phyloP scores from a whole-genome alignment of 371 early-diverging fungal genomes.

The Lichtheimia corymbifera region DNA sequence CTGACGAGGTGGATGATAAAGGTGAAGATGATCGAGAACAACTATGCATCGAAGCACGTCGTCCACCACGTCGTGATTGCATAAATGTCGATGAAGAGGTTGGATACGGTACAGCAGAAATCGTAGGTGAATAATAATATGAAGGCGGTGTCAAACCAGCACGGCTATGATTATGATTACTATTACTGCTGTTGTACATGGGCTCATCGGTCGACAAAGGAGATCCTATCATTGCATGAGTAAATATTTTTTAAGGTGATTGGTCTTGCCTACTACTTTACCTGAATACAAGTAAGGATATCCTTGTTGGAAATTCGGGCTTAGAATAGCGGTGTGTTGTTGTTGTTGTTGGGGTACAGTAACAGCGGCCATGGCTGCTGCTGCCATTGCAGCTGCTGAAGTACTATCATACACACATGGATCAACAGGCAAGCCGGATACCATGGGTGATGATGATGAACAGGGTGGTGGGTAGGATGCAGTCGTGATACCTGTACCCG shows the following conservation, averaged over 20 bases:
- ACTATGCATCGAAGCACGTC: slow-evolving; percentile 16
- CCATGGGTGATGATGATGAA: slow-evolving; percentile 2
- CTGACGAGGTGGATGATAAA: slow-evolving; percentile 7
- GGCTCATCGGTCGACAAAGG: too few species aligned
- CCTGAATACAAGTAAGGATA: slow-evolving; percentile 20
- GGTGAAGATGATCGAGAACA: slow-evolving; percentile 19
- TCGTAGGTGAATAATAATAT: slow-evolving; percentile 8
- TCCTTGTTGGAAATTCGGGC: slow-evolving; percentile 6
- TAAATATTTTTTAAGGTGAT: too few species aligned
- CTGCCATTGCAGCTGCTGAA: background rate
- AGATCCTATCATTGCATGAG: background rate
- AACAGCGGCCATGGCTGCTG: slow-evolving; percentile 3
- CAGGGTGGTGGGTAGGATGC: background rate
- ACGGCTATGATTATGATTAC: background rate
- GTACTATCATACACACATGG: slow-evolving; percentile 12
- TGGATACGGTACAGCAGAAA: slow-evolving; percentile 1
- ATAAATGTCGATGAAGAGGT: slow-evolving; percentile 8
- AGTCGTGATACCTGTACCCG: slow-evolving; percentile 3
- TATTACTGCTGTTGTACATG: too few species aligned
- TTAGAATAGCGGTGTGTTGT: background rate
- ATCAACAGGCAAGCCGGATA: slow-evolving; percentile 30
- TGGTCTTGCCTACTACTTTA: too few species aligned
- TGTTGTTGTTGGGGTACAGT: slow-evolving; percentile 3
- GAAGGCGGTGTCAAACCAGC: slow-evolving; percentile 21
- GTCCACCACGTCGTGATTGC: slow-evolving; percentile 13